Evolutionary conservation across 768 basidiomycete genomes (phyloP).

Genomic region (Tremella fuciformis): DNA sequence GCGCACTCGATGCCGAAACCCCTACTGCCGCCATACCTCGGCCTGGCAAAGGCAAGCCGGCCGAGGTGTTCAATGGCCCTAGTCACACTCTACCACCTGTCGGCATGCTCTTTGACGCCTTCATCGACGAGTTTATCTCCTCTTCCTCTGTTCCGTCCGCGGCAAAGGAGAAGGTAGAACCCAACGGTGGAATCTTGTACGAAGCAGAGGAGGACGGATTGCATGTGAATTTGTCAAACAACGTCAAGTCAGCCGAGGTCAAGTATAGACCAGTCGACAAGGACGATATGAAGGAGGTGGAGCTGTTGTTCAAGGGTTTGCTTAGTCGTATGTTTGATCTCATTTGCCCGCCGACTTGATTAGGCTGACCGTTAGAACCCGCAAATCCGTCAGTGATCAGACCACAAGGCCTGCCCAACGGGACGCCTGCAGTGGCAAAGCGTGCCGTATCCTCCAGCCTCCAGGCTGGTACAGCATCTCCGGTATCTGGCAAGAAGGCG

Average conservation of each 20-base stretch:
- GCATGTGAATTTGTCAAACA: neutral
- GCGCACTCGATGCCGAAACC: slow-evolving; percentile 14
- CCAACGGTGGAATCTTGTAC: slow-evolving; percentile 31
- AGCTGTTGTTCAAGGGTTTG: slow-evolving; percentile 62
- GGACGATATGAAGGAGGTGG: slow-evolving; percentile 62
- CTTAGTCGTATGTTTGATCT: slow-evolving; percentile 8
- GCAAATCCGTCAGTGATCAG: no score
- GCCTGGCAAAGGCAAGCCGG: slow-evolving; percentile 52
- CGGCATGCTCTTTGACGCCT: slow-evolving; percentile 66
- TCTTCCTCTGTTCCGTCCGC: slow-evolving; percentile 1
- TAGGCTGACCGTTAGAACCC: no score
- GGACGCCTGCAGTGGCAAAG: neutral
- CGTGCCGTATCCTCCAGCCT: no score
- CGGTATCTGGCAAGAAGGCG: neutral
- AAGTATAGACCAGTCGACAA: slow-evolving; percentile 47
- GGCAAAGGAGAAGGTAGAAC: slow-evolving; percentile 2
- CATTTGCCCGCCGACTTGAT: neutral
- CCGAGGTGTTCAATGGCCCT: slow-evolving; percentile 63
- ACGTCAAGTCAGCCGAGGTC: slow-evolving; percentile 7
- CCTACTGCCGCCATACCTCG: slow-evolving; percentile 48
- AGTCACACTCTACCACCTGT: slow-evolving; percentile 75
- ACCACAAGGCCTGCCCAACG: neutral
- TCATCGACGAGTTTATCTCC: slow-evolving; percentile 57
- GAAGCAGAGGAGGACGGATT: slow-evolving; percentile 19
- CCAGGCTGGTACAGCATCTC: neutral